Percentiles rank a stretch among this genome's conserved stretches.
Evolutionary conservation across 768 basidiomycete species (phyloP).

Genomic region (Podaxis mareebaensis): DNA sequence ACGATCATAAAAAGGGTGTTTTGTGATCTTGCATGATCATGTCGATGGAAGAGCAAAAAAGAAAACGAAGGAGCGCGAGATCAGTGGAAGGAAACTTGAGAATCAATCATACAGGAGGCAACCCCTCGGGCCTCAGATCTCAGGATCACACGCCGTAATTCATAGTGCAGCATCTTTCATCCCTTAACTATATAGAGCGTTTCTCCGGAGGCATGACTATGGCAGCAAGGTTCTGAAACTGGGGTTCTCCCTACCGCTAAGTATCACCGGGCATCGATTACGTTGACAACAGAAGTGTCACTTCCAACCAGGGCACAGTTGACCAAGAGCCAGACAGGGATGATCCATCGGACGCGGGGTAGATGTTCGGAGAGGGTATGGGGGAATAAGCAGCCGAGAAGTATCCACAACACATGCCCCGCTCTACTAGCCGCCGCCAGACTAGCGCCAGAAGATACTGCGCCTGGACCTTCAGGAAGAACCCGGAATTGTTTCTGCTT

Average conservation of each 20-base stretch:
- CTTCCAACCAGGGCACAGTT: neutral
- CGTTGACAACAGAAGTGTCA: neutral
- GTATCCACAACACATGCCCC: neutral
- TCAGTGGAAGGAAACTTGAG: neutral
- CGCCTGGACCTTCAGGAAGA: neutral
- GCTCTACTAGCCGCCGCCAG: neutral
- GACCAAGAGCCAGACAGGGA: neutral
- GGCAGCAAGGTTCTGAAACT: neutral
- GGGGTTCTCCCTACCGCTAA: neutral
- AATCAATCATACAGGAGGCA: neutral
- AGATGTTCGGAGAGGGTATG: neutral
- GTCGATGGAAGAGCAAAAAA: neutral
- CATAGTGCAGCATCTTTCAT: neutral
- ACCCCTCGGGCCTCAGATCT: neutral
- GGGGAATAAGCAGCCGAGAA: neutral
- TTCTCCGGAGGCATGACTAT: neutral
- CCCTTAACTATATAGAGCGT: neutral
- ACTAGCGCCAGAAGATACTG: neutral
- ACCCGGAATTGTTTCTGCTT: neutral
- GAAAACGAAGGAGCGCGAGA: neutral
- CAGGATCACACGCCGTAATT: neutral
- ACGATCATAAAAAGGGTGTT: too few species aligned
- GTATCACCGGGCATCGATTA: neutral
- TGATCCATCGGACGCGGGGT: conserved; percentile 6
- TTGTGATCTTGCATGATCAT: neutral